phyloP scores from a whole-genome alignment of 108 stramenopile genomes.

The Aurantiochytrium sp. region DNA sequence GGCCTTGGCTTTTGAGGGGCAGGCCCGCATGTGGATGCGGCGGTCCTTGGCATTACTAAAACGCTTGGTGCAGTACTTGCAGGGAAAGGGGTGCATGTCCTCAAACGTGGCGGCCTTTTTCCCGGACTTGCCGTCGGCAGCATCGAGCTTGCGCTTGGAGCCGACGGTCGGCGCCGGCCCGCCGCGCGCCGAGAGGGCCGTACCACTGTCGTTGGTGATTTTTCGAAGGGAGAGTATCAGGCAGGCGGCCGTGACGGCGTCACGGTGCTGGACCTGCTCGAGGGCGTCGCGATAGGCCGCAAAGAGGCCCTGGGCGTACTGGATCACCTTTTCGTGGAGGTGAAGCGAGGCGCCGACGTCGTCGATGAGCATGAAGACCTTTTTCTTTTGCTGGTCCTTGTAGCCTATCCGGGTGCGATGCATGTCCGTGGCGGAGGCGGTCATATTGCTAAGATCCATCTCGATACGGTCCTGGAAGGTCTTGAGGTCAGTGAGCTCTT shows the following conservation, averaged over 20 bases:
- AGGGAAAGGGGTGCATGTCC: not conserved
- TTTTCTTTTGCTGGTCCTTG: slow-evolving; percentile 19
- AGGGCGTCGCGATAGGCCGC: not conserved
- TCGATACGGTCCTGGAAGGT: not conserved
- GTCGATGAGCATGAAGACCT: not conserved
- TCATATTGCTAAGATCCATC: slow-evolving; percentile 19
- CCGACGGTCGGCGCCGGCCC: not conserved
- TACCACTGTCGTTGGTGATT: not conserved
- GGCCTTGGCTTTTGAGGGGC: not conserved
- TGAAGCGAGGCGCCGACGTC: not conserved
- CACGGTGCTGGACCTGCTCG: slow-evolving; percentile 1
- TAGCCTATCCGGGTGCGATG: not conserved
- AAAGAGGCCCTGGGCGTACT: not conserved
- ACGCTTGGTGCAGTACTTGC: not conserved
- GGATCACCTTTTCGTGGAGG: not conserved
- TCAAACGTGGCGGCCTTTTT: not conserved
- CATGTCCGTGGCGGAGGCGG: not conserved
- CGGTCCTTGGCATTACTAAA: not conserved
- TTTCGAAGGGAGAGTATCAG: not conserved
- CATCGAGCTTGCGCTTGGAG: not conserved
- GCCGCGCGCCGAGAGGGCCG: not conserved
- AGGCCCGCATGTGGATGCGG: not conserved
- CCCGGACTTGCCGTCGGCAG: not conserved
- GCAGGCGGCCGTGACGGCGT: slow-evolving; percentile 15
- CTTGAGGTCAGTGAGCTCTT: not conserved